phyloP scores from a whole-genome alignment of 768 basidiomycete species.

The Phanerodontia chrysosporium region DNA sequence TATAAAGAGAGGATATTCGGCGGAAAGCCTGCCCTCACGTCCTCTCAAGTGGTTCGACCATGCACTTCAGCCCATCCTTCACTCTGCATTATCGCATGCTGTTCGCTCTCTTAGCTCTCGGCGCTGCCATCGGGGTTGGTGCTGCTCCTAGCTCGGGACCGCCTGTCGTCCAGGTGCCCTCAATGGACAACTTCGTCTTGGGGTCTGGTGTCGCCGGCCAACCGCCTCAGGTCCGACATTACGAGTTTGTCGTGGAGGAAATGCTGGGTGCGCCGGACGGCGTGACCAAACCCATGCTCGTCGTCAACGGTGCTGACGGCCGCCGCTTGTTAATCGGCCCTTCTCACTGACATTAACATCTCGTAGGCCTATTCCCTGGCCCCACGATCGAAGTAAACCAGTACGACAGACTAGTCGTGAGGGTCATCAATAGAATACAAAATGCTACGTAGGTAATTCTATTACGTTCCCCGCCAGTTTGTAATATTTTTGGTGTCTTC shows the following conservation, averaged over 20 bases:
- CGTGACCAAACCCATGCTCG: conserved; percentile 37
- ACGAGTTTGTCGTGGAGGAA: conserved; percentile 37
- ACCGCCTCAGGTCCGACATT: conserved; percentile 36
- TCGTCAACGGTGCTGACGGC: conserved; percentile 40
- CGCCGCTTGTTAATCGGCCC: neutral
- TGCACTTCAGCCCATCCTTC: too few species aligned
- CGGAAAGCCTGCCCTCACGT: too few species aligned
- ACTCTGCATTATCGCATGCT: too few species aligned
- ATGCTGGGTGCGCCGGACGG: conserved; percentile 38
- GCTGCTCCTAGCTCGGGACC: neutral
- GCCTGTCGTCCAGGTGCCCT: neutral
- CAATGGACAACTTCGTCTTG: conserved; percentile 16
- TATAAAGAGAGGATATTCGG: too few species aligned
- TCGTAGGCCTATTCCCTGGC: conserved; percentile 30
- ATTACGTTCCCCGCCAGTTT: neutral
- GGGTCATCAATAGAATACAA: conserved; percentile 30
- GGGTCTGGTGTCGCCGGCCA: conserved; percentile 11
- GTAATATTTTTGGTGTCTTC: neutral
- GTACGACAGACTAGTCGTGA: conserved; percentile 31
- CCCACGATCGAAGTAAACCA: conserved; percentile 36
- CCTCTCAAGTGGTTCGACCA: too few species aligned
- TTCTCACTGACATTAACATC: neutral
- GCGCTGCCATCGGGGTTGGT: neutral
- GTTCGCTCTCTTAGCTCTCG: neutral
- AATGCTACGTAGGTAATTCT: conserved; percentile 26